phyloP scores from a whole-genome alignment of 352 stramenopile species.

The Phytophthora pistaciae region DNA sequence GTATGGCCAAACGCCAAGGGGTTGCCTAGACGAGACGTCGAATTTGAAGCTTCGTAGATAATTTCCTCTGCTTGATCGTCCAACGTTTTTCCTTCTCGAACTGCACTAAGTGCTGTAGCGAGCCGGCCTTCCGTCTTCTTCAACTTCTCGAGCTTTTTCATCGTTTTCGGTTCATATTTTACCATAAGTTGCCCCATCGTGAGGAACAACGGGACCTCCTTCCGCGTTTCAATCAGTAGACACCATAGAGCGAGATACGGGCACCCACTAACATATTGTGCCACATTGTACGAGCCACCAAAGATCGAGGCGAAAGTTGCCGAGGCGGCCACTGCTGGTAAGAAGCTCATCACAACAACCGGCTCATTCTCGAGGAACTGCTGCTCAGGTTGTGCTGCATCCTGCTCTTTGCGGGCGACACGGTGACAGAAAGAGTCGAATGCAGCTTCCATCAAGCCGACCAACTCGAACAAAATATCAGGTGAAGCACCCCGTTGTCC shows the following conservation, averaged over 20 bases:
- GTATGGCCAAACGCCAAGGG: slow-evolving; percentile 53
- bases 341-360: slow-evolving; percentile 67
- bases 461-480: slow-evolving; percentile 48
- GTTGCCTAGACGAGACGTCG: slow-evolving; percentile 16
- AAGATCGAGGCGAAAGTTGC: slow-evolving; percentile 74
- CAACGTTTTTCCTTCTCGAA: slow-evolving; percentile 25
- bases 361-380: slow-evolving; percentile 45
- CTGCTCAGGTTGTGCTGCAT: slow-evolving; percentile 39
- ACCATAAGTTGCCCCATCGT: slow-evolving; percentile 75
- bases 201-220: slow-evolving; percentile 76
- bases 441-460: slow-evolving; percentile 42
- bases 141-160: slow-evolving; percentile 85
- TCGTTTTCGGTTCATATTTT: slow-evolving; percentile 80
- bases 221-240: slow-evolving; percentile 78
- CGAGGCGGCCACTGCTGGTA: slow-evolving; percentile 54
- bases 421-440: slow-evolving; percentile 51
- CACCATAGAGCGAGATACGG: slow-evolving; percentile 73
- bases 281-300: slow-evolving; percentile 59
- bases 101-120: slow-evolving; percentile 44
- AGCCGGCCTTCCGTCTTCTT: slow-evolving; percentile 72
- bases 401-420: slow-evolving; percentile 39
- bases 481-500: not conserved
- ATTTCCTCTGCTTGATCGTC: slow-evolving; percentile 33
- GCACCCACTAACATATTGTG: slow-evolving; percentile 75
- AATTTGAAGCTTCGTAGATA: slow-evolving; percentile 17